Conservation (phyloP, 2,329 filamentous ascomycete species). For the Balansia obtecta region DNA sequence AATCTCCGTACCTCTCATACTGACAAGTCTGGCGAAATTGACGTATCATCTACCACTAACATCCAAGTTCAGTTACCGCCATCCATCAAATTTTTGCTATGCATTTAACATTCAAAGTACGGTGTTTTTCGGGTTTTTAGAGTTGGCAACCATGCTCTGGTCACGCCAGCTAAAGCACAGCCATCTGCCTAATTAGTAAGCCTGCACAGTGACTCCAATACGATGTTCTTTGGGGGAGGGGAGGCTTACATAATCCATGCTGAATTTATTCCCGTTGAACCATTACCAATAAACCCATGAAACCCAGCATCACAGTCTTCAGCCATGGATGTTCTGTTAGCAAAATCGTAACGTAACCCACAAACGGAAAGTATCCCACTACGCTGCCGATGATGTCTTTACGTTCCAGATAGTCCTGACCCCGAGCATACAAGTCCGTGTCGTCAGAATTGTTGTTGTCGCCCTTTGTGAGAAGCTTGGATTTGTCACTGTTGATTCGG, state of each 20-base stretch:
- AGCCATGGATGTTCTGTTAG: slow-evolving; percentile 93
- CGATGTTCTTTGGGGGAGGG: too few relatives aligned
- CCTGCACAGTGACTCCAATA: not conserved
- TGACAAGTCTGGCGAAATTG: too few relatives aligned
- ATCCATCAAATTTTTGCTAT: too few relatives aligned
- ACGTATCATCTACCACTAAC: too few relatives aligned
- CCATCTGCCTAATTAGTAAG: too few relatives aligned
- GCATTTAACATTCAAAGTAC: too few relatives aligned
- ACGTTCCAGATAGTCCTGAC: slow-evolving; percentile 77
- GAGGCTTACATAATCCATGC: not conserved
- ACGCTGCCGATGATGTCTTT: slow-evolving; percentile 91
- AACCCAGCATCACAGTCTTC: slow-evolving; percentile 85
- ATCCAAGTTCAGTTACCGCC: too few relatives aligned
- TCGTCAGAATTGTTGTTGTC: slow-evolving; percentile 95
- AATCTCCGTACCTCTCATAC: too few relatives aligned
- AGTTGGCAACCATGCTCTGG: too few relatives aligned
- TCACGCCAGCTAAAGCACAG: too few relatives aligned
- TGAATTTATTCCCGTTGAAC: slow-evolving; percentile 64
- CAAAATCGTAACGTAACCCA: slow-evolving; percentile 94
- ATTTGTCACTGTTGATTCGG: slow-evolving; percentile 30
- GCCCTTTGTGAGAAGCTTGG: slow-evolving; percentile 86
- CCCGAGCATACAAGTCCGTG: slow-evolving; percentile 71
- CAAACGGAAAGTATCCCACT: slow-evolving; percentile 81
- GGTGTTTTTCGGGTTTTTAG: too few relatives aligned
- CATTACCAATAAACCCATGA: slow-evolving; percentile 91